These are phyloP conservation scores for Bruguiera gymnorhiza DNA, from an alignment of 345 rosid genomes.

Conservation along the genomic window DNA sequence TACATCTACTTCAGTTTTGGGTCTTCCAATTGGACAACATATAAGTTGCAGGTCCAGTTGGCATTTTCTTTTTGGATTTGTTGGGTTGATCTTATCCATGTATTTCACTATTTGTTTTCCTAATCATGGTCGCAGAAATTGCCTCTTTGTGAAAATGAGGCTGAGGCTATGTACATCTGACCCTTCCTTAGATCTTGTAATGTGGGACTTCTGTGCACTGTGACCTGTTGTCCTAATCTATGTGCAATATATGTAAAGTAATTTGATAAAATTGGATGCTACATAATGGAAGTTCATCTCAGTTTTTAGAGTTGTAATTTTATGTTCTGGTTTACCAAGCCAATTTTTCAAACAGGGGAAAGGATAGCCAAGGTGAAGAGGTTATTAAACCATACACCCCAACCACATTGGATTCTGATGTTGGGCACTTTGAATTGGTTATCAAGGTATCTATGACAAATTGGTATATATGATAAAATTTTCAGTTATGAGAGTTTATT, in stretches of 20 bases:
- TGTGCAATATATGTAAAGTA: neutral
- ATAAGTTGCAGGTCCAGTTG: slow-evolving; percentile 79
- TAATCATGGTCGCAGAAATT: neutral
- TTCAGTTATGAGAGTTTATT: slow-evolving; percentile 12
- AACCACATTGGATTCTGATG: slow-evolving; percentile 86
- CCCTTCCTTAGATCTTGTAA: too few species aligned
- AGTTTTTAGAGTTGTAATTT: neutral
- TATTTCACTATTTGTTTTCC: neutral
- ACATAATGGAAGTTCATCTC: neutral
- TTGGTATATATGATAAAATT: slow-evolving; percentile 37
- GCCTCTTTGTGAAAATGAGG: too few species aligned
- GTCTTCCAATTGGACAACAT: slow-evolving; percentile 96
- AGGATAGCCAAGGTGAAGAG: slow-evolving; percentile 80
- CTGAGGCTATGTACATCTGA: too few species aligned
- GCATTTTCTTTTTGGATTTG: neutral
- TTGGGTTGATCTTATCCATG: neutral
- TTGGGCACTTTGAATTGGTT: slow-evolving; percentile 79
- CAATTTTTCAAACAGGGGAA: slow-evolving; percentile 50
- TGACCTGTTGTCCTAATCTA: neutral
- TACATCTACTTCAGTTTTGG: slow-evolving; percentile 70
- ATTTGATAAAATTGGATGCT: too few species aligned
- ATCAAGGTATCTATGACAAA: slow-evolving; percentile 54
- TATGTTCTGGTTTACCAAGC: neutral
- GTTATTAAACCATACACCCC: slow-evolving; percentile 95
- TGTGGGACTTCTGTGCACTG: too few species aligned